Conservation (phyloP, 164 flowering plant genomes). For the Umbellularia californica region DNA sequence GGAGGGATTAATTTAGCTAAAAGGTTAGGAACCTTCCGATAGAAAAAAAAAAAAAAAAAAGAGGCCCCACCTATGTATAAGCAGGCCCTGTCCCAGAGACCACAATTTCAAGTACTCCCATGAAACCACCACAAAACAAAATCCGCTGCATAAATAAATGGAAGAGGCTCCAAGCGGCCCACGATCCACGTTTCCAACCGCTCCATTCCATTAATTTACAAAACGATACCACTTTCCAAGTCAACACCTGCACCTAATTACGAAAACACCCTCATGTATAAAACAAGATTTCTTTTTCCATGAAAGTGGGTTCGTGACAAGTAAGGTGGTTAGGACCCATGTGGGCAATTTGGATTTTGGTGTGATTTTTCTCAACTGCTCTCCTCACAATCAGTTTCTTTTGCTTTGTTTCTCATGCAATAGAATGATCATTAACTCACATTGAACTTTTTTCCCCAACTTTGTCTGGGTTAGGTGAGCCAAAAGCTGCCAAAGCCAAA, state of each 20-base stretch:
- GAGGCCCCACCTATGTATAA: too few species aligned
- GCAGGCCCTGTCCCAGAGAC: neutral
- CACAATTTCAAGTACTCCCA: neutral
- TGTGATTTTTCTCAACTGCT: neutral
- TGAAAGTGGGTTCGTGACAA: neutral
- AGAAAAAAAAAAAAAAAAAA: too few species aligned
- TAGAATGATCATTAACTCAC: neutral
- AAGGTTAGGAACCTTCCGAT: too few species aligned
- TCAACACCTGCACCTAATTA: neutral
- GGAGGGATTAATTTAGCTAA: too few species aligned
- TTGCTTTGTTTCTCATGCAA: neutral
- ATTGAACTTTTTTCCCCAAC: neutral
- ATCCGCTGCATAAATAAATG: neutral
- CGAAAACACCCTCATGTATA: neutral
- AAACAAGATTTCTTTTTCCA: neutral
- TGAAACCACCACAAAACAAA: neutral
- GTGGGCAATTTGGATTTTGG: constrained; percentile 1
- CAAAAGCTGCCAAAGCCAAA: neutral
- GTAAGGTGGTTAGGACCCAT: neutral
- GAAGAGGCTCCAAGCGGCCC: neutral
- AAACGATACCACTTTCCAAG: neutral
- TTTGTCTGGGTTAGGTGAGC: neutral
- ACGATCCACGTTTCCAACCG: constrained; percentile 3
- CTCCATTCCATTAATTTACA: neutral
- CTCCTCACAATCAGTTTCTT: neutral